A percentile compares a stretch with the other conserved stretches of the same genome.
Evolutionary conservation across 1,139 yeast species (phyloP).

Genomic region (Taphrina pruni): DNA sequence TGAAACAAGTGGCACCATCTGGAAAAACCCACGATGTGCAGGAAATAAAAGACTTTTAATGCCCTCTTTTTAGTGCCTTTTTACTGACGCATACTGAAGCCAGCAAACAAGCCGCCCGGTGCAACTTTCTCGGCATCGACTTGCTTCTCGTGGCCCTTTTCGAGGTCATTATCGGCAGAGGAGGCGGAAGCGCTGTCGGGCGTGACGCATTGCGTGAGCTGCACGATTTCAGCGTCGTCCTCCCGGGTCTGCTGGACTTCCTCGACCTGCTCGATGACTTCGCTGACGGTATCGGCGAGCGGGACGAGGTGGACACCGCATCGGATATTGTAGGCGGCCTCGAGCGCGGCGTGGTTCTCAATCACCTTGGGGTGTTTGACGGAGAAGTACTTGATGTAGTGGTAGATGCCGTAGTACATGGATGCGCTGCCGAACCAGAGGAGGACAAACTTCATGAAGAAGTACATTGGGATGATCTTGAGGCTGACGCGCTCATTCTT

Average conservation of each 20-base stretch:
- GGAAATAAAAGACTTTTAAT: too few relatives aligned
- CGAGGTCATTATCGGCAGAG: conserved; percentile 9
- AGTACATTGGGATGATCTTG: conserved; percentile 23
- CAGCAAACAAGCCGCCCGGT: conserved; percentile 15
- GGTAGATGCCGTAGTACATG: conserved; percentile 31
- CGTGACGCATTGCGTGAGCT: background rate
- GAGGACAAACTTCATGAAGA: conserved; percentile 30
- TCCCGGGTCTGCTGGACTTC: conserved; percentile 27
- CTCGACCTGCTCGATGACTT: conserved; percentile 33
- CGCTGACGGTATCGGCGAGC: conserved; percentile 21
- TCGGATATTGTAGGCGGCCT: conserved; percentile 30
- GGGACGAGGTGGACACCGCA: conserved; percentile 13
- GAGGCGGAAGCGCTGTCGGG: background rate
- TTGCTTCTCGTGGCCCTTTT: conserved; percentile 15
- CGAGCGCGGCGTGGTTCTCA: conserved; percentile 30
- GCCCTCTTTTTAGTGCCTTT: too few relatives aligned
- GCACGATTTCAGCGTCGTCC: conserved; percentile 11
- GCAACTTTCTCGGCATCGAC: background rate
- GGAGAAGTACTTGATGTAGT: conserved; percentile 28
- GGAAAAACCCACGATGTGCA: too few relatives aligned
- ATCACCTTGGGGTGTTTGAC: conserved; percentile 23
- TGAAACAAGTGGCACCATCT: too few relatives aligned
- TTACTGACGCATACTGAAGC: conserved; percentile 13
- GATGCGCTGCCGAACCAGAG: conserved; percentile 25
- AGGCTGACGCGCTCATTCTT: conserved; percentile 26